phyloP scores from a whole-genome alignment of 305 asterid genomes.

The Fraxinus velutina region DNA sequence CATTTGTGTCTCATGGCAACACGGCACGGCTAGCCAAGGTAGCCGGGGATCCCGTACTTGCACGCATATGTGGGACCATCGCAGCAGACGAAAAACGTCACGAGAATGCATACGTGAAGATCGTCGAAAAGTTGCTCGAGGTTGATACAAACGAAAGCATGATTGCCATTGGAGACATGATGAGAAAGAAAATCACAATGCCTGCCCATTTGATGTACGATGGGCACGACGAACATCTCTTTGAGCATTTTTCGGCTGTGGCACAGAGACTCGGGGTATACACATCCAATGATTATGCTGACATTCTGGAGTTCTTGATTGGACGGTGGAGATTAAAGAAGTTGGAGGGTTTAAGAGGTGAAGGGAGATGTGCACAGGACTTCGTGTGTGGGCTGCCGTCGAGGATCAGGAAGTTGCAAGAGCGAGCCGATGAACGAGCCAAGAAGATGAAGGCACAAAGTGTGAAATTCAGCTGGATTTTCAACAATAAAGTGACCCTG shows the following conservation, averaged over 20 bases:
- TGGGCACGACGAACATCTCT: slow-evolving; percentile 30
- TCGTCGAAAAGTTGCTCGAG: slow-evolving; percentile 31
- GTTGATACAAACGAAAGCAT: slow-evolving; percentile 30
- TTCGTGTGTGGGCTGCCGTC: slow-evolving; percentile 33
- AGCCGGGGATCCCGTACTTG: slow-evolving; percentile 30
- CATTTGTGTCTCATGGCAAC: slow-evolving; percentile 34
- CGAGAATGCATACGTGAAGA: slow-evolving; percentile 29
- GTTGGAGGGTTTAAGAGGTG: slow-evolving; percentile 29
- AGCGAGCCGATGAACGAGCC: slow-evolving; percentile 33
- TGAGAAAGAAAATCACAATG: slow-evolving; percentile 36
- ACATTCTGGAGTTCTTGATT: slow-evolving; percentile 32
- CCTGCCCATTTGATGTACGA: slow-evolving; percentile 39
- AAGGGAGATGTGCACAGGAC: slow-evolving; percentile 34
- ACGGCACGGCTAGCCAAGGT: slow-evolving; percentile 38
- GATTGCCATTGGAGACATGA: slow-evolving; percentile 33
- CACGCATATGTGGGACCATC: slow-evolving; percentile 37
- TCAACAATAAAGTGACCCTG: slow-evolving; percentile 19
- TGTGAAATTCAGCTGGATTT: slow-evolving; percentile 34
- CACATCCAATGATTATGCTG: slow-evolving; percentile 34
- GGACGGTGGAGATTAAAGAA: slow-evolving; percentile 36
- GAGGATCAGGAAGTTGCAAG: slow-evolving; percentile 31
- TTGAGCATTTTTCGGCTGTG: slow-evolving; percentile 29
- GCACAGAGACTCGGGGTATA: slow-evolving; percentile 33
- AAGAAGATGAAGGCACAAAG: slow-evolving; percentile 18
- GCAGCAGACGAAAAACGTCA: slow-evolving; percentile 45